phyloP scores from a whole-genome alignment of 176 grass and related monocot genomes.

The Urochloa ruziziensis region DNA sequence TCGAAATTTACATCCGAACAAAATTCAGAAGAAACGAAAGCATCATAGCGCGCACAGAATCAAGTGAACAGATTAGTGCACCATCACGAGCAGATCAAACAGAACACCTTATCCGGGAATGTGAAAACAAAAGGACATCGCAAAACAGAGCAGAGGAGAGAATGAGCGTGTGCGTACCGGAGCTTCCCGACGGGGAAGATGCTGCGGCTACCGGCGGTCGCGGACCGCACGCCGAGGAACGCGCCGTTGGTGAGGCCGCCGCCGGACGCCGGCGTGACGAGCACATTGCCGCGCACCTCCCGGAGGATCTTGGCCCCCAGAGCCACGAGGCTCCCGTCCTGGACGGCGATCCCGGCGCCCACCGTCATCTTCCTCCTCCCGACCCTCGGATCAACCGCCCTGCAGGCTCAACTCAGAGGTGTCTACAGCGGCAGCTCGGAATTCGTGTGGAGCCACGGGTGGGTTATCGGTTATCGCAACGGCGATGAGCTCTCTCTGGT shows the following conservation, averaged over 20 bases:
- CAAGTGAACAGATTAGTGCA: not conserved
- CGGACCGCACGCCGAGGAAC: conserved; percentile 62
- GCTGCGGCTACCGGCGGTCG: conserved; percentile 49
- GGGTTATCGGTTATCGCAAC: not conserved
- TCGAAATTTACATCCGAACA: conserved; percentile 9
- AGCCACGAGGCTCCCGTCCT: conserved; percentile 60
- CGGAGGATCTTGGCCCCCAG: conserved; percentile 53
- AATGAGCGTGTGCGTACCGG: conserved; percentile 46
- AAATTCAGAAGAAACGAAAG: not conserved
- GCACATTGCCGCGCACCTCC: conserved; percentile 52
- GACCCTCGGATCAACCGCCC: not conserved
- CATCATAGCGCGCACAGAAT: not conserved
- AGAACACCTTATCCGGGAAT: not conserved
- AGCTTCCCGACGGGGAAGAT: conserved; percentile 81
- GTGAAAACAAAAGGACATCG: not conserved
- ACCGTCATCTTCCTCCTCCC: conserved; percentile 65
- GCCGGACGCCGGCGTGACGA: conserved; percentile 55
- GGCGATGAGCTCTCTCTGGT: not conserved
- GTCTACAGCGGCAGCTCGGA: not conserved
- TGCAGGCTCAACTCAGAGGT: not conserved
- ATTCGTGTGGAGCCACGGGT: not conserved
- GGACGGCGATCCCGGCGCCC: conserved; percentile 54
- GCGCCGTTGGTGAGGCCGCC: conserved; percentile 52
- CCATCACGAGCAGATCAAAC: not conserved
- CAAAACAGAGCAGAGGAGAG: not conserved